Base-by-base conservation (phyloP, 306 rosid genomes). In the Trifolium fragiferum region DNA sequence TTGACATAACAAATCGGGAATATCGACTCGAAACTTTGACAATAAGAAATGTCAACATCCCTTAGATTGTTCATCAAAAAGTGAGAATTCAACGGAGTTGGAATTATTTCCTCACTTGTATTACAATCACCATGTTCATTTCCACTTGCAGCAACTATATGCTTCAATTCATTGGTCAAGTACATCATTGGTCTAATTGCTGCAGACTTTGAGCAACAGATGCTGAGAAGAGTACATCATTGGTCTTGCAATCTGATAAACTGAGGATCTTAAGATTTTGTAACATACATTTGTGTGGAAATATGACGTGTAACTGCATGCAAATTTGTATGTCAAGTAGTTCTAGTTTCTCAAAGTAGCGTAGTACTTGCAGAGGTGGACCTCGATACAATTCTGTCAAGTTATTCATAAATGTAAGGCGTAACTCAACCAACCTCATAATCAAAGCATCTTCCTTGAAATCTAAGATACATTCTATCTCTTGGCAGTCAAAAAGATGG, bases 331-430 rank as follows among this genome's bases (percentile, higher is more conserved):
- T 30, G 4, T 8, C 3, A 10, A 63, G 35, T 7, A 4, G 3
- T 13, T 66, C 71, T 66, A 66, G 49, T 66, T 66, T 66, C 35
- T 66, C 54, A 20, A 66, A 41, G 35, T 40, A 66, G 19, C 7
- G 19, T 12, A 9, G 37, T 15, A 37, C 47, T 63, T 63, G 27
- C 9, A 9, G 8, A 9, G 25, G 12, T 12, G 71, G 54, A 11
- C 54, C 71, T 41, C 1, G 71, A 41, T 18, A 66, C 19, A 66
- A 41, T 21, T 4, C 32, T 54, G 27, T 54, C 61, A 54, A 9
- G 61, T 54, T 54, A 3, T 0, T 0, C 32, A 54, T 8, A 55
- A 0, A 0, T 2, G 1, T 3, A 55, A 55, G 33, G 33, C 6
- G n/a, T 55, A 55, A 55, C 62, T 55, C 7, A 7, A 10, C 62